Evolutionary conservation across 2,329 filamentous ascomycete genomes (phyloP), one percentile per base, ranked within the genome.

Genomic region (Hymenoscyphus occultus): DNA sequence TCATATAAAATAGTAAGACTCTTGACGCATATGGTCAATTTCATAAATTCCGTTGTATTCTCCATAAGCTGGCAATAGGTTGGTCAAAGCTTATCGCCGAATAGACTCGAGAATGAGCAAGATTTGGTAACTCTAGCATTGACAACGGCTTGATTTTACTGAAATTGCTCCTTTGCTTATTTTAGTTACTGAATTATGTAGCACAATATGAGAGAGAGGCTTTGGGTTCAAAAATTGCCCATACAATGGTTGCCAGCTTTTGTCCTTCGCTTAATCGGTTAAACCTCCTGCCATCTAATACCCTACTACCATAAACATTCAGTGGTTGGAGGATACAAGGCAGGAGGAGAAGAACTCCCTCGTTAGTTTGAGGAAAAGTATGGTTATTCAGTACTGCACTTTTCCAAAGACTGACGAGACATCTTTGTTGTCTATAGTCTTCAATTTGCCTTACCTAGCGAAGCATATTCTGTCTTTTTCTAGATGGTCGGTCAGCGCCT

Each of bases 221-320:
- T 54, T 19, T 13, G 10, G 28, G 19, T 54, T 22, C 16, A 10
- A 22, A 1, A 51, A 22, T 35, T 35, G 9, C 5, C 45, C 45
- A 51, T 6, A 2, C 5, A 51, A 51, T 12, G 19, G 19, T 19
- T 28, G 22, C 22, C 19, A 1, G 3, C 10, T 54, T 10, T 54
- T 13, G 10, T 51, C n/a, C 19, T 51, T 10, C 16, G 40, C n/a
- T 13, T 16, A 59, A 13, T 10, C 16, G 40, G 14, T 13, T 16
- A 59, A 13, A 40, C 7, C 86, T 90, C 87, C 86, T 83, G 82
- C 84, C 80, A 87, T 90, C 85, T 87, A 89, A 89, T 89, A 87
- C 82, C 85, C 85, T 86, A 77, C 80, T 80, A 80, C 78, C 78
- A 73, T 72, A 71, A 64, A 70, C 76, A 68, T 48, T n/a, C 32